Percentiles rank a stretch among this genome's conserved stretches.
Conservation (phyloP, 2,329 filamentous ascomycete species). For the Fusarium veterinarium region DNA sequence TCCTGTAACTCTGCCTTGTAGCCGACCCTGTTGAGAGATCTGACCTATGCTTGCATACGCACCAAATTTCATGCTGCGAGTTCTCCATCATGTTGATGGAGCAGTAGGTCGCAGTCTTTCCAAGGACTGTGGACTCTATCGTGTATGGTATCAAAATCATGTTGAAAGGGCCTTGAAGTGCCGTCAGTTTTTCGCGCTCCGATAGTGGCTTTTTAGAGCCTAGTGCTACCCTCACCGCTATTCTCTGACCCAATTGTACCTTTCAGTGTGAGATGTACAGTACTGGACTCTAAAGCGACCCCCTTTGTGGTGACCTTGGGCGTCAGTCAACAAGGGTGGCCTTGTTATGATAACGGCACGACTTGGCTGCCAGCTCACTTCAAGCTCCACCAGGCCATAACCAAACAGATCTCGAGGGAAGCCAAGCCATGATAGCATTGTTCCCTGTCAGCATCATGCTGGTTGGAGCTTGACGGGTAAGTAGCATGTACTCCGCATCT, state of each 20-base stretch:
- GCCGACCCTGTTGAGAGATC: constrained; percentile 42
- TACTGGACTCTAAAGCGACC: constrained; percentile 33
- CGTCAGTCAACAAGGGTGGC: constrained; percentile 33
- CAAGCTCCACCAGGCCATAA: constrained; percentile 33
- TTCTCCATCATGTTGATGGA: constrained; percentile 26
- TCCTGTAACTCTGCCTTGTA: constrained; percentile 43
- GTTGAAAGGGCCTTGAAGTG: constrained; percentile 21
- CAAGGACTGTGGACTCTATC: constrained; percentile 2
- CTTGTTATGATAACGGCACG: constrained; percentile 42
- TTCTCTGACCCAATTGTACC: constrained; percentile 37
- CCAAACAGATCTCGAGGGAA: constrained; percentile 45
- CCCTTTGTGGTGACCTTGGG: constrained; percentile 35
- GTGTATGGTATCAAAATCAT: constrained; percentile 10
- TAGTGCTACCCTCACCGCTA: constrained; percentile 46
- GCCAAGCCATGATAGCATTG: constrained; percentile 38
- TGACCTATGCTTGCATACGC: constrained; percentile 45
- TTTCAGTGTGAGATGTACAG: constrained; percentile 38
- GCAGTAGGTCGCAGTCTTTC: constrained; percentile 3
- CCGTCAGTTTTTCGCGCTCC: constrained; percentile 29
- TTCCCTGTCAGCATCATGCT: constrained; percentile 41
- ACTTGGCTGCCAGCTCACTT: constrained; percentile 45
- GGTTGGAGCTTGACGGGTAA: constrained; percentile 35
- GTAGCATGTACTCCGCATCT: constrained; percentile 44
- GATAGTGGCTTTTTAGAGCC: constrained; percentile 40
- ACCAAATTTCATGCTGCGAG: constrained; percentile 36